Conservation (phyloP, 2,329 filamentous ascomycete genomes). For the Microthyrium microscopicum region DNA sequence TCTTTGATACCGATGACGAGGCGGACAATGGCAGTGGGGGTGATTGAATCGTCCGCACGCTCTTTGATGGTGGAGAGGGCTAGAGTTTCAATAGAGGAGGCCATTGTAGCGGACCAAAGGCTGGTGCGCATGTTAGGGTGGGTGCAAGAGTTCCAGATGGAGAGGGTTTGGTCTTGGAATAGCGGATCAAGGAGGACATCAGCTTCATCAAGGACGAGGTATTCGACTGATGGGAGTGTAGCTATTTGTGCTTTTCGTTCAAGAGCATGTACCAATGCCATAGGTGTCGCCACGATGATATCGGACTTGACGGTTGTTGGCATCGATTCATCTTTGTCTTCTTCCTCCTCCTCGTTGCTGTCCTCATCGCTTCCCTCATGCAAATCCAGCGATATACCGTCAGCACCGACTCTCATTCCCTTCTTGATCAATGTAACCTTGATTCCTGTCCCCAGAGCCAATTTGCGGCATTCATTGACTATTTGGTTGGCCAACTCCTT, state of each 20-base stretch:
- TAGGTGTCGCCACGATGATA: constrained; percentile 65
- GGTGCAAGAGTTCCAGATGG: constrained; percentile 66
- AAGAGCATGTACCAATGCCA: constrained; percentile 61
- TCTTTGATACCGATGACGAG: constrained; percentile 95
- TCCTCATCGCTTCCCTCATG: constrained; percentile 21
- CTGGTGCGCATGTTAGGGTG: constrained; percentile 55
- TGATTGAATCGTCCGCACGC: constrained; percentile 12
- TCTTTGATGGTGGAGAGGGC: constrained; percentile 35
- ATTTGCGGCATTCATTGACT: constrained; percentile 60
- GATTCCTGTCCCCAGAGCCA: constrained; percentile 60
- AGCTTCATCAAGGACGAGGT: constrained; percentile 78
- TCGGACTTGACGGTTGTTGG: constrained; percentile 50
- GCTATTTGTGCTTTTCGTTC: constrained; percentile 28
- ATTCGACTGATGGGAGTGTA: constrained; percentile 49
- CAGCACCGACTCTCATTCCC: constrained; percentile 41
- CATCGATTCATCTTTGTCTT: constrained; percentile 11
- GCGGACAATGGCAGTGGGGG: constrained; percentile 39
- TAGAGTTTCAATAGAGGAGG: constrained; percentile 74
- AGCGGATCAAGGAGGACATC: constrained; percentile 85
- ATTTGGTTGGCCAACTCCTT: constrained; percentile 34
- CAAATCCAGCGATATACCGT: constrained; percentile 26
- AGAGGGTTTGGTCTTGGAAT: constrained; percentile 75
- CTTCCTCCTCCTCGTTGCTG: constrained; percentile 22
- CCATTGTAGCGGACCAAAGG: constrained; percentile 95
- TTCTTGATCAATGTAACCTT: constrained; percentile 73